Evolutionary conservation across 305 asterid genomes (phyloP).

Genomic region (Solanum hybrid): DNA sequence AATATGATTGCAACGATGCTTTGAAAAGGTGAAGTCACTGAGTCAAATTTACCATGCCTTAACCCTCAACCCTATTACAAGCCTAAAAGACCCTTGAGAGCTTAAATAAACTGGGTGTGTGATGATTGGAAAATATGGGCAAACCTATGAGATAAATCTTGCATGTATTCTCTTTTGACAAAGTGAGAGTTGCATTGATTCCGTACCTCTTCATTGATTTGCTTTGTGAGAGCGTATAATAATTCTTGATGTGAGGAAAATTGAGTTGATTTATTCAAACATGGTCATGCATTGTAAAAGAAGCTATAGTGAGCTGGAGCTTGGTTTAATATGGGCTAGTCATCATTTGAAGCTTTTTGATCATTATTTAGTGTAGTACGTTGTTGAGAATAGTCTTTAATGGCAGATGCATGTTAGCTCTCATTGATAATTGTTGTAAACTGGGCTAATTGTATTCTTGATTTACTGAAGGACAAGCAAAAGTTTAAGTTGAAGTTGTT

Average conservation of each 20-base stretch:
- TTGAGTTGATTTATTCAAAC: not conserved
- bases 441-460: not conserved
- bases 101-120: not conserved
- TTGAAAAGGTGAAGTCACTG: not conserved
- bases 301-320: not conserved
- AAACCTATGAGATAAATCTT: not conserved
- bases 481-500: not conserved
- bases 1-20: not conserved
- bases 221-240: not conserved
- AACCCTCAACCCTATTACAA: not conserved
- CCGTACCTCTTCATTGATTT: not conserved
- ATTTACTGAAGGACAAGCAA: not conserved
- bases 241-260: not conserved
- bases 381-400: not conserved
- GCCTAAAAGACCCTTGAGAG: not conserved
- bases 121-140: not conserved
- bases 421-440: not conserved
- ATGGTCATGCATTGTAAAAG: not conserved
- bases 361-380: no score
- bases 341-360: not conserved
- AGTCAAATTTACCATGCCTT: not conserved
- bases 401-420: not conserved
- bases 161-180: not conserved
- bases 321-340: not conserved
- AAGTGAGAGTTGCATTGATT: not conserved